phyloP scores from a whole-genome alignment of 768 basidiomycete species.

The Piloderma croceum region DNA sequence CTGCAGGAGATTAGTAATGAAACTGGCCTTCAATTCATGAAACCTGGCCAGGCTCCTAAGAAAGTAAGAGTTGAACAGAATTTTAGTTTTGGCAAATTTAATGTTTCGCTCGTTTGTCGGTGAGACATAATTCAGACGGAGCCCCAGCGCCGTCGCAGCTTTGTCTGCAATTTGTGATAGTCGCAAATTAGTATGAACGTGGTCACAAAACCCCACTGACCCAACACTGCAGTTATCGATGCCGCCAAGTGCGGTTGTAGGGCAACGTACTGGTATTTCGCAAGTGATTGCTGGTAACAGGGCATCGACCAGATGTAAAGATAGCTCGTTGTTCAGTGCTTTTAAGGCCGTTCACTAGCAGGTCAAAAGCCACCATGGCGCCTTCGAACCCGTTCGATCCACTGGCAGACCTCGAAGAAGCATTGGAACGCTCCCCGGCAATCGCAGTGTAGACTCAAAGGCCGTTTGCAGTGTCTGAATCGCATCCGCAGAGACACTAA shows the following conservation, averaged over 20 bases:
- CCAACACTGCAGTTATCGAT: conserved; percentile 50
- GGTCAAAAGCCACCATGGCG: conserved; percentile 75
- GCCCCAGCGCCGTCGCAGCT: no score
- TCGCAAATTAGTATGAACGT: no score
- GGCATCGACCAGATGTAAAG: conserved; percentile 71
- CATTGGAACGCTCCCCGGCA: conserved; percentile 49
- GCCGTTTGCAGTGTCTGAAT: conserved; percentile 52
- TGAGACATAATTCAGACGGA: no score
- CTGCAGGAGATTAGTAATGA: no score
- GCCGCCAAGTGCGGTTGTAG: conserved; percentile 48
- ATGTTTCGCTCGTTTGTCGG: no score
- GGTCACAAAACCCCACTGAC: no score
- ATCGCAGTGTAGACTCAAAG: conserved; percentile 53
- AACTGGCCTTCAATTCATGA: no score
- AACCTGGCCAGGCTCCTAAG: no score
- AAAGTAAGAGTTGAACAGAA: no score
- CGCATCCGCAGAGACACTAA: conserved; percentile 51
- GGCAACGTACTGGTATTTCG: conserved; percentile 80
- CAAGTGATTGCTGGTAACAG: conserved; percentile 65
- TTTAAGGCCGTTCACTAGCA: conserved; percentile 71
- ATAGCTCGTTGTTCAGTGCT: conserved; percentile 62
- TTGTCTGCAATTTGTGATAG: no score
- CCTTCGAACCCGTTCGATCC: conserved; percentile 59
- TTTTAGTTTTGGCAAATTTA: no score
- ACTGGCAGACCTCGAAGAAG: conserved; percentile 27